Evolutionary conservation across 176 grass and related monocot genomes (phyloP).

Genomic region (Pontederia crassipes): DNA sequence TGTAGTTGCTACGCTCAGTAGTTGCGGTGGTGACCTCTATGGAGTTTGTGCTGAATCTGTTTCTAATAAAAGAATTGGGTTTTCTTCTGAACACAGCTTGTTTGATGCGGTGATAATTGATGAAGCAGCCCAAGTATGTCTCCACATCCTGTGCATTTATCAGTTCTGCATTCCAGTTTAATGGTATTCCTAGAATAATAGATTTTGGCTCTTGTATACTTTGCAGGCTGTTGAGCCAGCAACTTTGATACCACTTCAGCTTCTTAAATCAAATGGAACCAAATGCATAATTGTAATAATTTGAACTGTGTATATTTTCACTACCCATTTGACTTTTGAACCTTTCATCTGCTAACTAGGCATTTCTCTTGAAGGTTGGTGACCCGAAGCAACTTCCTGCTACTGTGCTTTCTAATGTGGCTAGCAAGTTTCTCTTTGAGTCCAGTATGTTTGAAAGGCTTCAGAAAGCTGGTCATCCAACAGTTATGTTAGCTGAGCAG

Average conservation of each 20-base stretch:
- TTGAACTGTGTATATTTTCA: too few species aligned
- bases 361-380: constrained; percentile 65
- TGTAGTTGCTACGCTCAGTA: constrained; percentile 85
- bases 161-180: too few species aligned
- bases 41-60: constrained; percentile 68
- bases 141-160: too few species aligned
- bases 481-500: constrained; percentile 93
- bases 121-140: constrained; percentile 56
- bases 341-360: constrained; percentile 9
- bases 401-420: constrained; percentile 84
- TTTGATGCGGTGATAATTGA: constrained; percentile 94
- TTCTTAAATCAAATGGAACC: constrained; percentile 96
- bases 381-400: constrained; percentile 95
- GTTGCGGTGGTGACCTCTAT: constrained; percentile 95
- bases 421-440: constrained; percentile 84
- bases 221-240: constrained; percentile 90
- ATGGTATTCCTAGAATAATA: too few species aligned
- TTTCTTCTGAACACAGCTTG: constrained; percentile 67
- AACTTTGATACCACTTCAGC: constrained; percentile 88
- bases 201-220: constrained; percentile 16
- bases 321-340: neutral
- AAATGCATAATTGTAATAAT: constrained; percentile 80
- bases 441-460: constrained; percentile 99
- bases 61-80: constrained; percentile 59
- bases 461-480: constrained; percentile 80